Conservation (phyloP, 164 flowering plant species). For the Magnolia officinalis region DNA sequence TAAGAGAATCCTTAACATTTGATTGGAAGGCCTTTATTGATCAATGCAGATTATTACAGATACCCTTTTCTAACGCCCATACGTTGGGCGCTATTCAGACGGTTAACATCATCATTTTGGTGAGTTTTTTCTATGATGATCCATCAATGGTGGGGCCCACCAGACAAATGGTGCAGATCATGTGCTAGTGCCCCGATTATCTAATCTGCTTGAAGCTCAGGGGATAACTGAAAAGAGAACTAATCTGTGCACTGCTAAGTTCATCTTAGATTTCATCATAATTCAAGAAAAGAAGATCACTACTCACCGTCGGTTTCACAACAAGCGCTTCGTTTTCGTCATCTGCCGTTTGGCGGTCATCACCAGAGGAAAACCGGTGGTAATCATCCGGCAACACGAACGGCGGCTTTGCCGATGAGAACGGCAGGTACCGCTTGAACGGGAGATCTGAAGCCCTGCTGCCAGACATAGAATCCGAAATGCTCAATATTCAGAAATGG, state of each 20-base stretch:
- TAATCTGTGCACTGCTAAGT: background rate
- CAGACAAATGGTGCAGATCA: too few relatives aligned
- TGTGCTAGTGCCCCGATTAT: too few relatives aligned
- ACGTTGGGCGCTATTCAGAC: too few relatives aligned
- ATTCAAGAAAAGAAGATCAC: background rate
- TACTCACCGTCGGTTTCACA: constrained; percentile 18
- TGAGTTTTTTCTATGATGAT: too few relatives aligned
- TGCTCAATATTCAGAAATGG: background rate
- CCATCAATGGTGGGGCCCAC: too few relatives aligned
- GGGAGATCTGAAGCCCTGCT: constrained; percentile 34
- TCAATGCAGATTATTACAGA: background rate
- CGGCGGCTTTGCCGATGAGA: constrained; percentile 28
- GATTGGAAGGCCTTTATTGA: background rate
- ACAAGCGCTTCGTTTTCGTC: constrained; percentile 21
- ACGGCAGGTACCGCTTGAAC: constrained; percentile 30
- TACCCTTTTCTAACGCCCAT: background rate
- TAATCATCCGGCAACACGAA: constrained; percentile 26
- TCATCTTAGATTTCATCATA: background rate
- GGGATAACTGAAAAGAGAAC: background rate
- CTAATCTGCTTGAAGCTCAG: too few relatives aligned
- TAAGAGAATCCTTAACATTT: background rate
- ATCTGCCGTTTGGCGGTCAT: constrained; percentile 2
- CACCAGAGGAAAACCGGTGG: constrained; percentile 18
- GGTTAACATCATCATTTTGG: too few relatives aligned
- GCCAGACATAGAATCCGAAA: constrained; percentile 34